phyloP scores from a whole-genome alignment of 2,329 filamentous ascomycete genomes.

The Metarhizium robertsii region DNA sequence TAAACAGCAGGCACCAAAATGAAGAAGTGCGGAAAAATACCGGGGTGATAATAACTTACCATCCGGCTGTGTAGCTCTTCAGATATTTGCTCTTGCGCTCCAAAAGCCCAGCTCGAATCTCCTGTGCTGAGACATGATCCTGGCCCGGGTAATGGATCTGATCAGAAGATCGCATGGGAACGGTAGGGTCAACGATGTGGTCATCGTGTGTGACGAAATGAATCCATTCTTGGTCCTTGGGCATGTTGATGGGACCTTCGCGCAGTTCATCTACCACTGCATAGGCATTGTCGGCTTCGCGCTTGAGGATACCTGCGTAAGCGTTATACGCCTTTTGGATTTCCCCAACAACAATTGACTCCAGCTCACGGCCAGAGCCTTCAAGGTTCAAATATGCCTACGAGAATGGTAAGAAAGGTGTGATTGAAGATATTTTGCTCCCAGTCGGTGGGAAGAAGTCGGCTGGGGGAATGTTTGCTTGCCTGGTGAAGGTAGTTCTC shows the following conservation, averaged over 20 bases:
- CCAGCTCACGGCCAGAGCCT: constrained; percentile 85
- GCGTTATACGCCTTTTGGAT: constrained; percentile 98
- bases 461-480: constrained; percentile 20
- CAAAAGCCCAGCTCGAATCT: constrained; percentile 82
- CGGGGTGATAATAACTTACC: constrained; percentile 44
- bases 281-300: constrained; percentile 77
- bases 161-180: constrained; percentile 68
- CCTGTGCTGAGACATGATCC: constrained; percentile 69
- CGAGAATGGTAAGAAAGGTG: background rate
- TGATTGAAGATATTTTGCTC: background rate
- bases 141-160: constrained; percentile 88
- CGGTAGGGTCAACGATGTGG: constrained; percentile 76
- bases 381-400: constrained; percentile 93
- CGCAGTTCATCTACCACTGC: constrained; percentile 72
- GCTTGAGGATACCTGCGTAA: constrained; percentile 82
- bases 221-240: constrained; percentile 87
- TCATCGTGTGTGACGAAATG: constrained; percentile 71
- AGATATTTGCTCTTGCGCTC: constrained; percentile 98
- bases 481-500: constrained; percentile 95
- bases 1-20: background rate
- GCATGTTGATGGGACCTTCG: constrained; percentile 80
- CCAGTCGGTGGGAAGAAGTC: background rate
- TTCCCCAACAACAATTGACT: constrained; percentile 92
- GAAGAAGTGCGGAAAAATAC: background rate
- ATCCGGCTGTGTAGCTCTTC: constrained; percentile 93